phyloP scores from a whole-genome alignment of 345 rosid species.

The Erucastrum elatum region DNA sequence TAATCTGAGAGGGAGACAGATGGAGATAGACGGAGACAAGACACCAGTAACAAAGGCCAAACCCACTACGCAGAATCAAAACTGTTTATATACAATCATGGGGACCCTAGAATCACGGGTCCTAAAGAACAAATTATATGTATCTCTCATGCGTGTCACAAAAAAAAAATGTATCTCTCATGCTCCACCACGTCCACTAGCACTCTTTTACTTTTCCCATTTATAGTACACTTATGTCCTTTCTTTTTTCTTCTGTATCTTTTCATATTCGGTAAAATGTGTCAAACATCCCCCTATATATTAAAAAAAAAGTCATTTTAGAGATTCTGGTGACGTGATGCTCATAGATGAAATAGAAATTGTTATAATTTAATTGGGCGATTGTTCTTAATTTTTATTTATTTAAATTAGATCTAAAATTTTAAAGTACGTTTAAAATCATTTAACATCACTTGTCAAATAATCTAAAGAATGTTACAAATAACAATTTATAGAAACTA shows the following conservation, averaged over 20 bases:
- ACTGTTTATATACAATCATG: conserved; percentile 28
- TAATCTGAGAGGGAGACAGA: conserved; percentile 5
- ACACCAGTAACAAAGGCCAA: conserved; percentile 39
- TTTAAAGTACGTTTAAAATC: too few relatives aligned
- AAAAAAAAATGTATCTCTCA: neutral
- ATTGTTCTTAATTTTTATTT: too few relatives aligned
- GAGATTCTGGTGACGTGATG: too few relatives aligned
- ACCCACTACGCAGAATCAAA: conserved; percentile 34
- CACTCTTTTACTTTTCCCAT: conserved; percentile 34
- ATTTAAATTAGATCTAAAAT: too few relatives aligned
- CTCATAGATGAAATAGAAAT: too few relatives aligned
- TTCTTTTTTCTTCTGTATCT: conserved; percentile 3
- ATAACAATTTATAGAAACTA: too few relatives aligned
- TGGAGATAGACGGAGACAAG: conserved; percentile 26
- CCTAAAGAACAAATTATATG: conserved; percentile 22
- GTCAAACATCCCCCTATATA: neutral
- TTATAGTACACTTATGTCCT: conserved; percentile 27
- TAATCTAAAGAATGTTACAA: too few relatives aligned
- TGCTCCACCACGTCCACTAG: conserved; percentile 29
- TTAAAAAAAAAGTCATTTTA: too few relatives aligned
- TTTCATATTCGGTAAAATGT: conserved; percentile 14
- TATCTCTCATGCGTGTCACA: neutral
- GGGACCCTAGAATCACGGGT: conserved; percentile 33
- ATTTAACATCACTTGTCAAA: too few relatives aligned
- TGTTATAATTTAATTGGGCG: too few relatives aligned